Evolutionary conservation across 2,329 filamentous ascomycete genomes (phyloP).

Genomic region (Monilinia polystroma): DNA sequence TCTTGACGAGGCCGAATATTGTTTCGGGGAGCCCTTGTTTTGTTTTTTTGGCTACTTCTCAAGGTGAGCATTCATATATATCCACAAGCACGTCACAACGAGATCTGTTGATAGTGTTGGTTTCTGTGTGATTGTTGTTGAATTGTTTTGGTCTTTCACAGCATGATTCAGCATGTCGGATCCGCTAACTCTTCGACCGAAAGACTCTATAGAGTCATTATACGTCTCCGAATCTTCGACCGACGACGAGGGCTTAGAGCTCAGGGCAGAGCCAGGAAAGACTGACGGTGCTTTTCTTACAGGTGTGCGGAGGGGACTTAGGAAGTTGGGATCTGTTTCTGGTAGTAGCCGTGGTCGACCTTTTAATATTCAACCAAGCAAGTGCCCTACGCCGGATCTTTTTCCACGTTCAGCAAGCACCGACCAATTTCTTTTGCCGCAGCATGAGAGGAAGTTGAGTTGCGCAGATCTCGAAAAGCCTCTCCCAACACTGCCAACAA

Average conservation of each 20-base stretch:
- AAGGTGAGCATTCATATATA: constrained; percentile 19
- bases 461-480: constrained; percentile 38
- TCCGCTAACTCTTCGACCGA: constrained; percentile 37
- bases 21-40: constrained; percentile 24
- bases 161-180: constrained; percentile 39
- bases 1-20: constrained; percentile 26
- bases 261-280: constrained; percentile 20
- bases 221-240: constrained; percentile 31
- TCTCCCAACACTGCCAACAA: constrained; percentile 38
- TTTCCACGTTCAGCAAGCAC: constrained; percentile 26
- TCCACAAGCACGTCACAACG: constrained; percentile 25
- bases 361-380: constrained; percentile 31
- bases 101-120: constrained; percentile 18
- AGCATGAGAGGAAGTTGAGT: constrained; percentile 32
- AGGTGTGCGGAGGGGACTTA: constrained; percentile 38
- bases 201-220: constrained; percentile 36
- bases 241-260: constrained; percentile 30
- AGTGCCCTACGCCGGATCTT: constrained; percentile 25
- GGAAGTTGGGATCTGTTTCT: constrained; percentile 39
- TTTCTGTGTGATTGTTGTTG: constrained; percentile 22
- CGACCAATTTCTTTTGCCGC: constrained; percentile 18
- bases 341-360: constrained; percentile 30
- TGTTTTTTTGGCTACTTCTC: constrained; percentile 15
- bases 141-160: constrained; percentile 24
- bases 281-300: constrained; percentile 34